Conservation (phyloP, 2,329 filamentous ascomycete genomes). For the Botryotinia convoluta region DNA sequence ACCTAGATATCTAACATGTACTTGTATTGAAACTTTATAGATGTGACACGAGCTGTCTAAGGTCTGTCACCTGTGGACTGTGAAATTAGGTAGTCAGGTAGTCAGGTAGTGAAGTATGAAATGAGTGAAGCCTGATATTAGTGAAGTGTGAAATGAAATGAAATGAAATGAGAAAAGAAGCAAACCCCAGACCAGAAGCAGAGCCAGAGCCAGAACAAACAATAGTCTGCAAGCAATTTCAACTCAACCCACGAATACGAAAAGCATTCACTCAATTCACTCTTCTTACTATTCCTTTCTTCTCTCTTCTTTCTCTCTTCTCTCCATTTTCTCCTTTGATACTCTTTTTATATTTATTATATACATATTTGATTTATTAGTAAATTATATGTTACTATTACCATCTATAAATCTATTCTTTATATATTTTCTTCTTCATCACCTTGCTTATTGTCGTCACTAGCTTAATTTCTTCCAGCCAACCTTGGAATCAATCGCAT, state of each 20-base stretch:
- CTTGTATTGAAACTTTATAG: not conserved
- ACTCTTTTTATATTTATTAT: not conserved
- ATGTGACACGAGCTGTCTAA: not conserved
- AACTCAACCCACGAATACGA: not conserved
- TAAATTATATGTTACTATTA: no score
- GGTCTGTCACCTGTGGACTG: not conserved
- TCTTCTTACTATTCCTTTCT: not conserved
- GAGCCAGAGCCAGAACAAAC: not conserved
- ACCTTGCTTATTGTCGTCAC: not conserved
- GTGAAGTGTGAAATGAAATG: not conserved
- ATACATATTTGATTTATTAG: not conserved
- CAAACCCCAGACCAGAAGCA: not conserved
- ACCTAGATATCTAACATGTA: not conserved
- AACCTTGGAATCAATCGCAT: not conserved
- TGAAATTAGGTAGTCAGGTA: not conserved
- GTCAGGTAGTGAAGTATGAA: not conserved
- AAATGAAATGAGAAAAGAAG: not conserved
- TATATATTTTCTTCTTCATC: not conserved
- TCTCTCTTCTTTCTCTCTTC: not conserved
- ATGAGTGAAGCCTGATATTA: not conserved
- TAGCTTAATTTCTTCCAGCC: not conserved
- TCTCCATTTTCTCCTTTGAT: not conserved
- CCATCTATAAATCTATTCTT: no score
- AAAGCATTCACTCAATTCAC: not conserved
- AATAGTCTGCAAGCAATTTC: not conserved